Evolutionary conservation across 139 green algal genomes (phyloP).

Genomic region (Dunaliella primolecta): DNA sequence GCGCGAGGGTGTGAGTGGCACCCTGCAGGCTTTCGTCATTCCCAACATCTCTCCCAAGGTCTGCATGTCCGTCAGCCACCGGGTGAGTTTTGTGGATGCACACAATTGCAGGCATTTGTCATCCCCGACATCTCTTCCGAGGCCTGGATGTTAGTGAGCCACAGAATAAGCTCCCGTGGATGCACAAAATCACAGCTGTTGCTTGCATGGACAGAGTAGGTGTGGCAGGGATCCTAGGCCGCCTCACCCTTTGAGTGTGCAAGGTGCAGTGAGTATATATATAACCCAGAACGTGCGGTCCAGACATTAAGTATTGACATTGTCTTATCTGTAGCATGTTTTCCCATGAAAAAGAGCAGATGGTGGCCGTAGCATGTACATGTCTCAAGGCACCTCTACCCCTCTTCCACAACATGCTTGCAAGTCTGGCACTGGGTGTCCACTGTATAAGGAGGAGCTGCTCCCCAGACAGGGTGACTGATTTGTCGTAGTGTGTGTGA

Average conservation of each 20-base stretch:
- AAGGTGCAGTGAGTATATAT: background rate
- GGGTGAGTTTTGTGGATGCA: background rate
- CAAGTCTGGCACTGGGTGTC: no score
- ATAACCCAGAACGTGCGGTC: no score
- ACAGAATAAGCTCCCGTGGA: background rate
- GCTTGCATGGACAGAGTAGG: background rate
- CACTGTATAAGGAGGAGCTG: no score
- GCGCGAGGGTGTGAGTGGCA: conserved; percentile 32
- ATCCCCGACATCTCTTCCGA: background rate
- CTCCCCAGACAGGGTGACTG: no score
- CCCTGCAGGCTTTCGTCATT: conserved; percentile 45
- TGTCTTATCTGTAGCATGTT: no score
- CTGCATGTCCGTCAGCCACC: conserved; percentile 37
- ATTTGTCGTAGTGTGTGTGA: no score
- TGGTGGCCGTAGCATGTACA: no score
- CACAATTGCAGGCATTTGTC: background rate
- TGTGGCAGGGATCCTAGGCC: background rate
- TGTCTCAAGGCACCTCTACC: no score
- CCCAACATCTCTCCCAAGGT: conserved; percentile 52
- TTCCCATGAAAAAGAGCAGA: no score
- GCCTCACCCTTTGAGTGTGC: background rate
- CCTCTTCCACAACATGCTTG: no score
- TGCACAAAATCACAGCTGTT: background rate
- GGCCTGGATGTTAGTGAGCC: background rate
- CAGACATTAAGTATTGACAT: no score